Evolutionary conservation across 108 stramenopile species (phyloP), one percentile per base, ranked within the genome.

Genomic region (Discostella stelligeroides): DNA sequence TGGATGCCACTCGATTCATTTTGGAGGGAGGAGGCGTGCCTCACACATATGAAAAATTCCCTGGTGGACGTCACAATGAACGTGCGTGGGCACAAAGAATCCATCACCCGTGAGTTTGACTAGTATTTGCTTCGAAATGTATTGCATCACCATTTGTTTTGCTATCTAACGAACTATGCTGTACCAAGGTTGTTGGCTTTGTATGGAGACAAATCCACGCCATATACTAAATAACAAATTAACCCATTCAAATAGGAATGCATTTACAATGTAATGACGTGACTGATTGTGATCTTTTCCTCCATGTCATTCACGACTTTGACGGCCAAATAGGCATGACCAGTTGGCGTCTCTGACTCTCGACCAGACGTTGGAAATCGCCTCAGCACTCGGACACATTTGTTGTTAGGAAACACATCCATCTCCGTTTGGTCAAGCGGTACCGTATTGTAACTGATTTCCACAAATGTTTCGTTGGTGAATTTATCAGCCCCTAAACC

Each of bases 41-140:
- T 8, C 76, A 83, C 55, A n/a, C 20, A 10, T 89, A 79, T 60
- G 70, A 81, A 55, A 65, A 67, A 40, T 78, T 72, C 57, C 84
- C 88, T 12, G 88, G 88, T 28, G 86, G 76, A 14, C 66, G 88
- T 17, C 88, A 89, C 49, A 89, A 89, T 79, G 88, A 89, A 60
- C 63, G 88, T 40, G 88, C 75, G 9, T 90, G 88, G 88, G 68
- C 88, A 27, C 63, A 79, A 46, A 72, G 88, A 20, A 87, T 90
- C 57, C 77, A 50, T 50, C 49, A 50, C 25, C 49, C 49, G 49
- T 50, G 12, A 50, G 49, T 50, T 50, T 23, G n/a, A n/a, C n/a
- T n/a, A n/a, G n/a, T n/a, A n/a, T n/a, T n/a, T 50, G 6, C 12
- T 50, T 50, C 23, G 12, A 50, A 50, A 50, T 23, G 49, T 25